Base-by-base conservation (phyloP, 2,329 filamentous ascomycete genomes). In the Arachnopeziza araneosa region DNA sequence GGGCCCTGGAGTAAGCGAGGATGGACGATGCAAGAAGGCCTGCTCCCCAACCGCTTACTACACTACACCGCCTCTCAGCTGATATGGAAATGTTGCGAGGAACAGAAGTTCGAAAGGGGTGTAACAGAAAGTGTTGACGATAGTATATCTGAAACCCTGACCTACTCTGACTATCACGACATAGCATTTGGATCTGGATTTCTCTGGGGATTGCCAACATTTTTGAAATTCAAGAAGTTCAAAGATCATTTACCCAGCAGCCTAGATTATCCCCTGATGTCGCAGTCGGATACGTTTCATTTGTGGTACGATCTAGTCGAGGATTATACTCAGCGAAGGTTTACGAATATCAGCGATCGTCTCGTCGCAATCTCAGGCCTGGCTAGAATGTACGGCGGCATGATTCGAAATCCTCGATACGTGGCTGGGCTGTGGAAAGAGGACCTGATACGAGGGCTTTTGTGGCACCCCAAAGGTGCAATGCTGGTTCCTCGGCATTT, bases 11-110 rank as follows among this genome's bases (percentile, higher is more conserved):
- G 57, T 55, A 57, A 52, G 4, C 50, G 60, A 26, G 60, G 60
- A 62, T 62, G 54, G 60, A 62, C 60, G 26, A 62, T 62, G 57
- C 57, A 62, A 62, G 60, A 62, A 60, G 57, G 60, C 22, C 52
- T 62, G 55, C 60, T 62, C 55, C 60, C 60, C 21, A 57, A 57
- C 59, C 60, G 60, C 36, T 60, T 62, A 60, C 57, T 62, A 19
- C 51, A 60, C 49, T 62, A 62, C 48, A 62, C 60, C 24, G 6
- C 54, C 36, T 62, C 60, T 55, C 57, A 62, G 57, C 55, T 59
- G 23, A 62, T 62, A 57, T 62, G 57, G 60, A 60, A 60, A 57
- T 62, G 60, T 54, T 54, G 57, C 32, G 54, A 60, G 48, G 60
- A 62, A 55, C 57, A 59, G 52, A 62, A 44, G 57, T 62, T 62